Evolutionary conservation across 2,329 filamentous ascomycete species (phyloP), one percentile per base, ranked within the genome.

Genomic region (Nothophaeocryptopus gaeumannii): DNA sequence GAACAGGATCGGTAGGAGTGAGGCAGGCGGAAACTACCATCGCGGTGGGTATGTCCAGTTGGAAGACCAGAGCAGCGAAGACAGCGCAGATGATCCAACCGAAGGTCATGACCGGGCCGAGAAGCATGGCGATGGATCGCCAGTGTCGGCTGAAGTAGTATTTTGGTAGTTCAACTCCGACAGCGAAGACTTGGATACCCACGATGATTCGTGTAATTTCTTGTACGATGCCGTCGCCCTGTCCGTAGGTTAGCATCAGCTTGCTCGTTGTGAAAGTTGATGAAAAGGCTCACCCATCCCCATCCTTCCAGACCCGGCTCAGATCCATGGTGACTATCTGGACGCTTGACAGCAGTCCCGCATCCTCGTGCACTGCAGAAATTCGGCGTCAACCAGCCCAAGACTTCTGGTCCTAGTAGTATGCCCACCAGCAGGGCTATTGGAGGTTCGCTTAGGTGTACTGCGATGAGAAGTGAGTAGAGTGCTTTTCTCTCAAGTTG

Each of bases 1-100:
- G 67, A 0, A 82, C 77, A 0, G 78, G 78, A 64, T 81, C 79
- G 0, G 79, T 81, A 1, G 78, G 79, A 0, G 78, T 79, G 2
- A 81, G 68, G 56, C 78, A 81, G 3, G 79, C 79, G 0, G 74
- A 74, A 16, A 81, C 74, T 5, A 78, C 71, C 34, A 80, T 59
- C 1, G 77, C 73, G 1, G 76, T 76, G 0, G 72, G 60, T 29
- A 74, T 57, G 40, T 72, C 68, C 0, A 71, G 74, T 5, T 71
- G 52, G 58, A 82, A 77, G 3, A 81, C 66, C 2, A 72, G 54
- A 33, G 67, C 67, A 13, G 77, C 70, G 53, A 80, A 75, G 0
- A 70, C 51, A 2, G 75, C 70, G 49, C 75, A 75, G 15, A 78
- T 66, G 15, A 75, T 55, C 74, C 74, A 76, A 39, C 74, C 70